Evolutionary conservation across 73 alveolate genomes (phyloP).

Genomic region (Paramecium biaurelia): DNA sequence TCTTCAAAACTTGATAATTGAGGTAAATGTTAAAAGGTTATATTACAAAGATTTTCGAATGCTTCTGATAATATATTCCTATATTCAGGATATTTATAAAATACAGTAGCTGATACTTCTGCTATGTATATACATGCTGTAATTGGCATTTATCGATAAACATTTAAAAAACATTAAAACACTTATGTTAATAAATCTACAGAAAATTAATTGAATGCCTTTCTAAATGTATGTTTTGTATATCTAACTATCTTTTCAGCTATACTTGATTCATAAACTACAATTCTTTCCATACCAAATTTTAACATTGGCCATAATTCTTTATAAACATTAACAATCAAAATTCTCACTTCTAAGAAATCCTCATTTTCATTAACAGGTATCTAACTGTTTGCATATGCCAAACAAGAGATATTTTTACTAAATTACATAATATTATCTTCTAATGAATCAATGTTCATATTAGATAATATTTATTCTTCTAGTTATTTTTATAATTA

Average conservation of each 20-base stretch:
- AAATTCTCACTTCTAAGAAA: not conserved
- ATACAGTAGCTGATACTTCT: constrained; percentile 36
- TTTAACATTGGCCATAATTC: constrained; percentile 37
- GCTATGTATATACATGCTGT: constrained; percentile 32
- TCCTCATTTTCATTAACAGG: constrained; percentile 7
- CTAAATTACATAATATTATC: not conserved
- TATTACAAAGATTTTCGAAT: not conserved
- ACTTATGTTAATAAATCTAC: not conserved
- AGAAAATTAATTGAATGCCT: not conserved
- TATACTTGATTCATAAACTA: not conserved
- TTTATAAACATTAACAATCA: not conserved
- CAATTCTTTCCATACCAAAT: not conserved
- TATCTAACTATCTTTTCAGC: constrained; percentile 40
- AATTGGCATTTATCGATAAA: not conserved
- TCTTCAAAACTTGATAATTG: constrained; percentile 32
- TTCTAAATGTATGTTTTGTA: constrained; percentile 44
- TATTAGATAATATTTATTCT: not conserved
- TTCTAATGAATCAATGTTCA: not conserved
- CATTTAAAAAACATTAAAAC: not conserved
- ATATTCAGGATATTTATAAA: constrained; percentile 30
- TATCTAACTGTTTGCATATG: not conserved
- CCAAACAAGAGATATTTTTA: constrained; percentile 17
- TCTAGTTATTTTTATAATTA: not conserved
- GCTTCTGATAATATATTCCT: not conserved
- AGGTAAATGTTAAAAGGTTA: constrained; percentile 8